Evolutionary conservation across 140 eudicot species (phyloP).

Genomic region (Ambrosia hybrid): DNA sequence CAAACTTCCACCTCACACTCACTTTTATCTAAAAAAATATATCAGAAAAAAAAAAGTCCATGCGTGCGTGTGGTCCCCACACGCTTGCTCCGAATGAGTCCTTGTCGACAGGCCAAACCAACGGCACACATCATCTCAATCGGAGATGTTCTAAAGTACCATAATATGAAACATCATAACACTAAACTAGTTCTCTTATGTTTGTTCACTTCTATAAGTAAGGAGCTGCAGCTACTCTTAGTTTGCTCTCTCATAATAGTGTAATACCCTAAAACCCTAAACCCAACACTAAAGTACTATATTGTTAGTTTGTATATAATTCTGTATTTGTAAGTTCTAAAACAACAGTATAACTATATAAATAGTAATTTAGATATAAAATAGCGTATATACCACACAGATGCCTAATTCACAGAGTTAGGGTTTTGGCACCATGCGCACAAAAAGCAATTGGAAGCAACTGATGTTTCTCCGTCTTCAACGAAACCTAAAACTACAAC

Average conservation of each 20-base stretch:
- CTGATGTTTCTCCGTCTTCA: neutral
- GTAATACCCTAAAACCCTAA: neutral
- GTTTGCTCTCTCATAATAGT: neutral
- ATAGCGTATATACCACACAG: conserved; percentile 20
- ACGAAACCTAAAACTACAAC: neutral
- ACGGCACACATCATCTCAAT: too few relatives aligned
- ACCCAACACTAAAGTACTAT: neutral
- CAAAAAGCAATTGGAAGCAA: neutral
- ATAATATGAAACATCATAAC: neutral
- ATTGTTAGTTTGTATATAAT: neutral
- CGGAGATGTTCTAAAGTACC: too few relatives aligned
- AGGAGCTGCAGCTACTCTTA: neutral
- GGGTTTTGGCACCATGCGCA: conserved; percentile 24
- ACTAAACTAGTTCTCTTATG: conserved; percentile 1
- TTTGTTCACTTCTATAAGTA: neutral
- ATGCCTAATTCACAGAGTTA: conserved; percentile 22
- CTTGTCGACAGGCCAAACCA: too few relatives aligned
- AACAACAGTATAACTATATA: neutral
- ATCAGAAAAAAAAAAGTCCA: too few relatives aligned
- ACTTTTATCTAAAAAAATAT: too few relatives aligned
- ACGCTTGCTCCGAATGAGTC: too few relatives aligned
- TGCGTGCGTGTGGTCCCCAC: too few relatives aligned
- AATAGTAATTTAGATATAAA: neutral
- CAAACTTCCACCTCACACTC: too few relatives aligned
- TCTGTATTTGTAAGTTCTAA: neutral